A percentile compares a stretch with the other conserved stretches of the same genome.
Evolutionary conservation across 176 grass and related monocot species (phyloP).

Genomic region (Musa troglodytarum): DNA sequence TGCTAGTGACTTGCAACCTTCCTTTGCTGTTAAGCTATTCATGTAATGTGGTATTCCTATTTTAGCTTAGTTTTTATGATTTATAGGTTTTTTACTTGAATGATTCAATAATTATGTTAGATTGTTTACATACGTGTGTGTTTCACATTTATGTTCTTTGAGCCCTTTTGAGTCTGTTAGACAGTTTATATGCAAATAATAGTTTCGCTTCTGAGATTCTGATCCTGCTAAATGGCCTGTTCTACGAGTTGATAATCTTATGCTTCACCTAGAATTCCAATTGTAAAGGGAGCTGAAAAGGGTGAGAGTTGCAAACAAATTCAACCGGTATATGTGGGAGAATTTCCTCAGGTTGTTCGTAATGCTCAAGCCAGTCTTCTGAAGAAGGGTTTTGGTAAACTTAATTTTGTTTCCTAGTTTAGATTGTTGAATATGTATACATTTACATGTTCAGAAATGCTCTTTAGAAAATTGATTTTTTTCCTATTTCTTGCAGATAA

Average conservation of each 20-base stretch:
- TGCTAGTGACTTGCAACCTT: background rate
- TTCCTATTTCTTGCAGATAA: constrained; percentile 43
- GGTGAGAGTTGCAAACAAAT: constrained; percentile 46
- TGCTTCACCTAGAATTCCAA: constrained; percentile 41
- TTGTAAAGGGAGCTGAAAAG: constrained; percentile 38
- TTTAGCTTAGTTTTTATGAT: background rate
- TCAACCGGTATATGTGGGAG: constrained; percentile 61
- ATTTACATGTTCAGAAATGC: background rate
- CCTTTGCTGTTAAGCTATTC: background rate
- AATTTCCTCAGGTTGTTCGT: constrained; percentile 74
- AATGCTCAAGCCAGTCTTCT: constrained; percentile 73
- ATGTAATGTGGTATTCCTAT: background rate
- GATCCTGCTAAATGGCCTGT: constrained; percentile 1
- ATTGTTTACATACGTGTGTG: background rate
- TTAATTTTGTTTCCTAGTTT: constrained; percentile 3
- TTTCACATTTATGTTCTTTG: background rate
- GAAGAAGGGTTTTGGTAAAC: constrained; percentile 43
- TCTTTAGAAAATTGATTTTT: background rate
- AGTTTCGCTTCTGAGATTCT: background rate
- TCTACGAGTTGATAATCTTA: background rate
- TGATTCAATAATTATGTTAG: background rate
- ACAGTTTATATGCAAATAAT: background rate
- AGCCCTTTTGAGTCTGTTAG: background rate
- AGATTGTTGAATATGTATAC: background rate
- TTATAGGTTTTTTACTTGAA: background rate